Conservation (phyloP, 495 filamentous ascomycete genomes). For the Evernia prunastri region DNA sequence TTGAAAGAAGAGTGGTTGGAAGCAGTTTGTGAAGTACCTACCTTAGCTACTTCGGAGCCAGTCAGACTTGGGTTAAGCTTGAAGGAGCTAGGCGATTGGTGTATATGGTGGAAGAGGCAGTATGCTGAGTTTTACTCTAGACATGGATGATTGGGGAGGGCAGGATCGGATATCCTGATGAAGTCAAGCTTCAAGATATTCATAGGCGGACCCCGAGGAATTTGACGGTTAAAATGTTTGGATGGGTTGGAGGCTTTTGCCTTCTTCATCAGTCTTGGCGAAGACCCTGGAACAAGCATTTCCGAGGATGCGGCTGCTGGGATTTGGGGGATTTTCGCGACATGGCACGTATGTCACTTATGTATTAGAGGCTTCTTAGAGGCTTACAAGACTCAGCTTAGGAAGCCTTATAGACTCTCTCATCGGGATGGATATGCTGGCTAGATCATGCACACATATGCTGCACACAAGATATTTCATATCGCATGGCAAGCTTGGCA, state of each 20-base stretch:
- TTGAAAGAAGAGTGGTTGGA: background rate
- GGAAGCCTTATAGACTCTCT: too few species aligned
- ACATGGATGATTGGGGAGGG: background rate
- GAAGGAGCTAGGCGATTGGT: background rate
- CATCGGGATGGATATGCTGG: too few species aligned
- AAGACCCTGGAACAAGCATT: conserved; percentile 8
- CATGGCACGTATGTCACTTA: too few species aligned
- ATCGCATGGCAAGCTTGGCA: too few species aligned
- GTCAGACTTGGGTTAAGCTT: background rate
- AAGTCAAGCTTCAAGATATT: background rate
- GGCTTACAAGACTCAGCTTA: too few species aligned
- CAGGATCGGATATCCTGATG: conserved; percentile 14
- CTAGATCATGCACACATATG: too few species aligned
- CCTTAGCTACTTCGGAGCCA: background rate
- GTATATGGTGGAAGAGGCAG: conserved; percentile 1
- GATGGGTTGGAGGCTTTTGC: conserved; percentile 2
- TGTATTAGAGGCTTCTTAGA: too few species aligned
- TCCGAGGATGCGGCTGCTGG: conserved; percentile 18
- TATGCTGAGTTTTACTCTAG: too few species aligned
- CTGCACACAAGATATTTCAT: too few species aligned
- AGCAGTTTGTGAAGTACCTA: too few species aligned
- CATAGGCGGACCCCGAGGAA: conserved; percentile 12
- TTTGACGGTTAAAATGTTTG: conserved; percentile 6
- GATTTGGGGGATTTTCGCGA: background rate
- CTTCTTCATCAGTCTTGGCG: conserved; percentile 9